These are phyloP conservation scores for Melaleuca quinquenervia DNA, from an alignment of 345 rosid genomes.

Conservation along the genomic window DNA sequence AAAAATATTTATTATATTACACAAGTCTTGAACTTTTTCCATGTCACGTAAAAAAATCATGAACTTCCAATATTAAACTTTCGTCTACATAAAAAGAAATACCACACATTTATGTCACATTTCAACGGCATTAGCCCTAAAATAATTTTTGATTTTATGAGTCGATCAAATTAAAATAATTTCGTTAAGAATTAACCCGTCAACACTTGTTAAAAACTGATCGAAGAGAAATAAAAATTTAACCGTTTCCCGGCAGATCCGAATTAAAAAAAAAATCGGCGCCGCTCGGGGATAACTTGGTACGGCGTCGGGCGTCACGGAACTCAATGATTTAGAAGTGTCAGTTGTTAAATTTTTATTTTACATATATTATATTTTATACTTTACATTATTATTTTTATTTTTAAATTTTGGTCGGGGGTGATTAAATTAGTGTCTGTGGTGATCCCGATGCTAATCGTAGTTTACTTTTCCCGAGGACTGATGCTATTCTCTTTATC, in stretches of 20 bases:
- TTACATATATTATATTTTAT: background rate
- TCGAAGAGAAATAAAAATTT: background rate
- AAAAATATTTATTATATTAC: no score
- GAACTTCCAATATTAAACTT: no score
- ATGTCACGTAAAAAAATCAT: no score
- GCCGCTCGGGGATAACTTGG: background rate
- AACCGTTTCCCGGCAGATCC: background rate
- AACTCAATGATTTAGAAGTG: constrained; percentile 4
- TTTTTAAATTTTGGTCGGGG: background rate
- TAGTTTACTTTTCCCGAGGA: background rate
- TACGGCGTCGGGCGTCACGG: constrained; percentile 2
- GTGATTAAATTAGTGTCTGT: background rate
- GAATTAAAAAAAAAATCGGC: background rate
- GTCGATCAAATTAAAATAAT: background rate
- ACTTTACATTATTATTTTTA: no score
- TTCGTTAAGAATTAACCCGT: background rate
- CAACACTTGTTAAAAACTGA: background rate
- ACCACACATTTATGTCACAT: no score
- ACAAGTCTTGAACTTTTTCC: no score
- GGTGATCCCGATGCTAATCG: constrained; percentile 27
- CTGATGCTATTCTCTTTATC: background rate
- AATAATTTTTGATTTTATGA: background rate
- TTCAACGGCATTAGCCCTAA: background rate
- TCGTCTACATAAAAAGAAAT: no score
- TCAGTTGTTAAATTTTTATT: background rate